A percentile compares a stretch with the other conserved stretches of the same genome.
phyloP scores from a whole-genome alignment of 305 asterid genomes.

The Coffea humblotiana region DNA sequence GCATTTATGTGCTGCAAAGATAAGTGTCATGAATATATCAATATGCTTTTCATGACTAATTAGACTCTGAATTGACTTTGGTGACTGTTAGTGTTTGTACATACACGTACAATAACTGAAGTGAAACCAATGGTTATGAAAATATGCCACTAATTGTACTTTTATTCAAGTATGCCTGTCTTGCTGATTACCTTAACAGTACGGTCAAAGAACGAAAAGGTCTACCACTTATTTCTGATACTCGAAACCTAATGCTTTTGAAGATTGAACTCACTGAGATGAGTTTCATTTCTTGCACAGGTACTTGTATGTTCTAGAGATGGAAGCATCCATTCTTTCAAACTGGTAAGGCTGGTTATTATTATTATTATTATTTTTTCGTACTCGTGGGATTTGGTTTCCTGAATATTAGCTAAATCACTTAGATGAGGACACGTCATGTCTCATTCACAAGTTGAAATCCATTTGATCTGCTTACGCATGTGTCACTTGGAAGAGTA shows the following conservation, averaged over 20 bases:
- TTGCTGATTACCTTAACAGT: not conserved
- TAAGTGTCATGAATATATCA: too few species aligned
- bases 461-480: too few species aligned
- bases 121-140: too few species aligned
- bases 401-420: not conserved
- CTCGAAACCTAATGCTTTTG: not conserved
- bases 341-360: conserved; percentile 47
- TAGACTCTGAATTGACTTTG: too few species aligned
- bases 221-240: not conserved
- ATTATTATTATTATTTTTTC: not conserved
- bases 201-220: not conserved
- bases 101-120: too few species aligned
- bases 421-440: too few species aligned
- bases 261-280: not conserved
- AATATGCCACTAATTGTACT: too few species aligned
- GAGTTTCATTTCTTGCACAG: conserved; percentile 32
- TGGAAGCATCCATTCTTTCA: conserved; percentile 76
- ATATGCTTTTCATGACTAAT: too few species aligned
- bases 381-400: not conserved
- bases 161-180: not conserved
- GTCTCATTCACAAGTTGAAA: too few species aligned
- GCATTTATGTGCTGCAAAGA: too few species aligned
- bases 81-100: too few species aligned
- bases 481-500: not conserved
- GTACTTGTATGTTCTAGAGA: conserved; percentile 82